A percentile compares a stretch with the other conserved stretches of the same genome.
These are phyloP conservation scores for Neofusicoccum kwambonambiense DNA, from an alignment of 2,329 filamentous ascomycete species.

Conservation along the genomic window DNA sequence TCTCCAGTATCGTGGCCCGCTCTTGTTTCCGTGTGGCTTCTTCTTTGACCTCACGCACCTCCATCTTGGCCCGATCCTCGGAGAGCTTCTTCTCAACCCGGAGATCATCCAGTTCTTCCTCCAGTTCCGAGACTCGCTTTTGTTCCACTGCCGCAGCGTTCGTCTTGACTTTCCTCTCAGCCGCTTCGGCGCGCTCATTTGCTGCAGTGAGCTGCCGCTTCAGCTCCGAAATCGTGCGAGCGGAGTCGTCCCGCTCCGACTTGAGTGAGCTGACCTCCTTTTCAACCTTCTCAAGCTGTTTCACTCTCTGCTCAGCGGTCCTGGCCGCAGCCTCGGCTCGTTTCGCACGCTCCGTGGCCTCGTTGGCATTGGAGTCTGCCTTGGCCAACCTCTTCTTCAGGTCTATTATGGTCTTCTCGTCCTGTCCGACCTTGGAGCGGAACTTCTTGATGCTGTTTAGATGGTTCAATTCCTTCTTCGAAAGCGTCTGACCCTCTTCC, in stretches of 20 bases:
- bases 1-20: conserved; percentile 64
- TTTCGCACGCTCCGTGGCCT: conserved; percentile 60
- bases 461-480: conserved; percentile 81
- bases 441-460: conserved; percentile 81
- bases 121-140: conserved; percentile 53
- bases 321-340: conserved; percentile 60
- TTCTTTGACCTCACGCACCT: conserved; percentile 70
- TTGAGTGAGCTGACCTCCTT: conserved; percentile 62
- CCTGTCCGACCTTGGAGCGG: conserved; percentile 52
- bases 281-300: conserved; percentile 50
- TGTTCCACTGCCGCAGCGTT: conserved; percentile 68
- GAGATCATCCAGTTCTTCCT: conserved; percentile 62
- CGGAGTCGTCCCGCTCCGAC: conserved; percentile 62
- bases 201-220: conserved; percentile 68
- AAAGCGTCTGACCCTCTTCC: conserved; percentile 87
- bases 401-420: conserved; percentile 51
- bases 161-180: conserved; percentile 64
- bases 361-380: conserved; percentile 63
- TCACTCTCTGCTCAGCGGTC: conserved; percentile 56
- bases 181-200: conserved; percentile 63
- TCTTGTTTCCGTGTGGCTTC: conserved; percentile 72
- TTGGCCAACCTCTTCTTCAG: conserved; percentile 62
- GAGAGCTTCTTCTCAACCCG: conserved; percentile 76
- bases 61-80: conserved; percentile 66
- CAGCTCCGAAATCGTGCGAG: conserved; percentile 65